Evolutionary conservation across 805 yeast genomes (phyloP).

Genomic region (Metschnikowia gelsemii): DNA sequence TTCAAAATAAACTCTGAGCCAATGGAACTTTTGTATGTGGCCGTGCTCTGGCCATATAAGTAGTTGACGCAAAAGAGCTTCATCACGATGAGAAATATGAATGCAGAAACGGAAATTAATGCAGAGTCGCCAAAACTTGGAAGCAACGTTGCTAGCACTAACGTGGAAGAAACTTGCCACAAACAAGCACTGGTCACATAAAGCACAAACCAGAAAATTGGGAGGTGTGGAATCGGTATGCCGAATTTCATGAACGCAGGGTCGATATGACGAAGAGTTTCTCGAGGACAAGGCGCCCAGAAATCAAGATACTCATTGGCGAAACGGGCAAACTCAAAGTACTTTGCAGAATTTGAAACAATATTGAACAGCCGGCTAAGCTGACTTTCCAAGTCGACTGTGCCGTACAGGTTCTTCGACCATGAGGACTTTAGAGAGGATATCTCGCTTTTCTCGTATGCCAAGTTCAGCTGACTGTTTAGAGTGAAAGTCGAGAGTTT

Average conservation of each 20-base stretch:
- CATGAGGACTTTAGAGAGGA: conserved; percentile 12
- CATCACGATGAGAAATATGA: conserved; percentile 1
- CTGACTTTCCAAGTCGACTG: conserved; percentile 21
- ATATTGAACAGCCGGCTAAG: conserved; percentile 2
- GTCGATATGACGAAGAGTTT: conserved; percentile 11
- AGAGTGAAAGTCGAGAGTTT: conserved; percentile 24
- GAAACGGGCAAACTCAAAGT: conserved; percentile 23
- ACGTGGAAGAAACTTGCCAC: conserved; percentile 16
- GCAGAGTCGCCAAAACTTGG: neutral
- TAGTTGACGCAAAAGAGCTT: conserved; percentile 19
- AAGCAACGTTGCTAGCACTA: conserved; percentile 14
- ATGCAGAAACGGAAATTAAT: neutral
- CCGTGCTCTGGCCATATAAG: conserved; percentile 14
- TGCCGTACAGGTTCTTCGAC: conserved; percentile 14
- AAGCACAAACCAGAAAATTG: conserved; percentile 11
- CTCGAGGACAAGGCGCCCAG: conserved; percentile 9
- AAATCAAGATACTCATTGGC: conserved; percentile 19
- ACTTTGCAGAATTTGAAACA: conserved; percentile 24
- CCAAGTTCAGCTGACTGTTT: conserved; percentile 12
- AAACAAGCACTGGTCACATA: conserved; percentile 9
- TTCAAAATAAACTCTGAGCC: conserved; percentile 6
- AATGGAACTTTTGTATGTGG: conserved; percentile 15
- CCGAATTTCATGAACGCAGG: conserved; percentile 20
- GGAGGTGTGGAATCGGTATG: conserved; percentile 9
- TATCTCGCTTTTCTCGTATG: conserved; percentile 15